Base-by-base conservation (phyloP, 805 yeast genomes). In the Sporopachydermia quercuum region DNA sequence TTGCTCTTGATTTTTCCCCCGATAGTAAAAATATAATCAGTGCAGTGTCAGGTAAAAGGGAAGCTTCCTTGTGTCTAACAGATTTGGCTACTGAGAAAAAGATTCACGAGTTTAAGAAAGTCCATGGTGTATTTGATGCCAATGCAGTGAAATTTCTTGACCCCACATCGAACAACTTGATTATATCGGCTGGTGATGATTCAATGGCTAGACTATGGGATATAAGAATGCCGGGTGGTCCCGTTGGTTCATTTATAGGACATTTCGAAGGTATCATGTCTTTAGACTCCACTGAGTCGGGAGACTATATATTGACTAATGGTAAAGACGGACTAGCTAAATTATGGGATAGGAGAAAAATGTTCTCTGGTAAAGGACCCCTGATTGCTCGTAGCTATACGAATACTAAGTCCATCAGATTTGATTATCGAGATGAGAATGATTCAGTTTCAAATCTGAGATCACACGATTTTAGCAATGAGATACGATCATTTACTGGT, bases 301-400 rank as follows among this genome's bases (percentile, higher is more conserved):
- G 54, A 3, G 36, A 47, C 13, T 50, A 51, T 36, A 37, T 54
- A 33, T 16, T 54, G 4, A 49, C 58, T 6, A 54, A 54, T 37
- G 45, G 53, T 34, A 54, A 54, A 38, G 58, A 54, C 33, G 58
- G 54, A 38, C 37, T 48, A 6, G 44, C 50, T 51, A 54, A 53
- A 40, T 39, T 54, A 37, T 55, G 58, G 58, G 59, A 55, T 41
- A 43, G 47, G 4, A 43, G 58, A 34, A 44, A 40, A 34, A 42
- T 52, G 34, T 36, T 42, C 6, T 36, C 49, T 3, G 40, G 45
- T 18, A 36, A 35, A 37, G 30, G 30, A 8, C 30, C 30, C 13
- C 8, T 8, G n/a, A 23, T 23, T 23, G 30, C 30, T 23, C 30
- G 30, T 8, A 8, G n/a, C n/a, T 8, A 8, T 8, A 23, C 30